phyloP scores from a whole-genome alignment of 2,329 filamentous ascomycete species.

The Fusarium incarnatum region DNA sequence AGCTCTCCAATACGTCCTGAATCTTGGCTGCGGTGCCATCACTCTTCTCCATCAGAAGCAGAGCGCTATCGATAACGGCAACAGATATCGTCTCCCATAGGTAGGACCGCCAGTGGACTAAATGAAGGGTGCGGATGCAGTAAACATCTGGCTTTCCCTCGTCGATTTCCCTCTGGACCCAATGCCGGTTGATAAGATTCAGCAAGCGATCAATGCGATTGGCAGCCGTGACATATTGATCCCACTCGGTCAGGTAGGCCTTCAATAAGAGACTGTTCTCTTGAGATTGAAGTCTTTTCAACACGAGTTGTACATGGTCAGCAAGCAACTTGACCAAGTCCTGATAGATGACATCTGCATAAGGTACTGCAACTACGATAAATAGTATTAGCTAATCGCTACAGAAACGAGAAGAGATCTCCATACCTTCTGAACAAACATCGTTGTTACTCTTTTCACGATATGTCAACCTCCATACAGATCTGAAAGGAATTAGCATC shows the following conservation, averaged over 20 bases:
- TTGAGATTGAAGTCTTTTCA: too few species aligned
- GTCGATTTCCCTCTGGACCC: neutral
- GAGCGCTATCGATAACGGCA: neutral
- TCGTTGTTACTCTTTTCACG: too few species aligned
- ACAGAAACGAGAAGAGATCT: too few species aligned
- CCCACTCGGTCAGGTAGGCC: neutral
- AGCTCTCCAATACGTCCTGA: neutral
- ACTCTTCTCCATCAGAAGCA: neutral
- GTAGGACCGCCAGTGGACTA: neutral
- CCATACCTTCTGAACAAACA: too few species aligned
- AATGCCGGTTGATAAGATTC: neutral
- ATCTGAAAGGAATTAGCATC: accelerated
- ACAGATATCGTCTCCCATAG: neutral
- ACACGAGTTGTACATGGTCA: too few species aligned
- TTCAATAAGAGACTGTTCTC: neutral
- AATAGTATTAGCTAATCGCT: too few species aligned
- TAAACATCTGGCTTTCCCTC: neutral
- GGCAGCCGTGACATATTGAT: neutral
- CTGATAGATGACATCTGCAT: too few species aligned
- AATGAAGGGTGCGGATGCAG: neutral
- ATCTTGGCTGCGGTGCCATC: neutral
- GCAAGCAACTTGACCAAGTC: too few species aligned
- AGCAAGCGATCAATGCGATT: neutral
- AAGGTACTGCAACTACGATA: too few species aligned
- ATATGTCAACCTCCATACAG: too few species aligned